A percentile compares a stretch with the other conserved stretches of the same genome.
These are phyloP conservation scores for Takashimella tepidaria DNA, from an alignment of 1,284 basidiomycete genomes.

Conservation along the genomic window DNA sequence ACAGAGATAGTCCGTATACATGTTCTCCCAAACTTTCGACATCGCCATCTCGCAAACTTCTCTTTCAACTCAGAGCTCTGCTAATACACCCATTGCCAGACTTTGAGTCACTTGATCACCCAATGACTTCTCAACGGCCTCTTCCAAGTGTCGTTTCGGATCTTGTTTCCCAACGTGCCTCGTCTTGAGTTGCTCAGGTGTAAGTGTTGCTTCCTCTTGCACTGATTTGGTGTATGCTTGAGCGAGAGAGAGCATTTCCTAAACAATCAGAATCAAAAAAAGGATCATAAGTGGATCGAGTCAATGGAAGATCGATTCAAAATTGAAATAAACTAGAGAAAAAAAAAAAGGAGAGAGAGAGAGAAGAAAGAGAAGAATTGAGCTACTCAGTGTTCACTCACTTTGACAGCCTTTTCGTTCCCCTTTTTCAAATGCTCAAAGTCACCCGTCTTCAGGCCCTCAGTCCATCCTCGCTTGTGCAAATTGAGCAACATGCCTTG, in stretches of 20 bases:
- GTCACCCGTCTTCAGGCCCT: conserved; percentile 83
- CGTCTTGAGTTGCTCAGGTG: conserved; percentile 84
- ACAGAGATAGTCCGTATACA: no score
- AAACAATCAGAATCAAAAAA: no score
- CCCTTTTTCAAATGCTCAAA: conserved; percentile 77
- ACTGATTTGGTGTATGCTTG: conserved; percentile 93
- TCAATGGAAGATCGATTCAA: no score
- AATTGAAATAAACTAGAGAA: conserved; percentile 1
- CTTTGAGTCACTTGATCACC: conserved; percentile 93
- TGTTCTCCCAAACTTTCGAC: no score
- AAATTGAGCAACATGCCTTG: conserved; percentile 98
- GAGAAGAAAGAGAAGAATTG: not conserved
- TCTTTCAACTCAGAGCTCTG: conserved; percentile 60
- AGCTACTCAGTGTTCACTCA: conserved; percentile 42
- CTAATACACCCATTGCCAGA: conserved; percentile 82
- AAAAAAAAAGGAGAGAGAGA: not conserved
- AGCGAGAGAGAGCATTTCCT: conserved; percentile 89
- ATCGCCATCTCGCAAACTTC: no score
- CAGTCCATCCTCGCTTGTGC: conserved; percentile 96
- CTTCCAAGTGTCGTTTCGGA: conserved; percentile 92
- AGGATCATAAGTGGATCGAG: conserved; percentile 6
- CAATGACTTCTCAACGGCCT: conserved; percentile 94
- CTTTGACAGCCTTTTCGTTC: conserved; percentile 90
- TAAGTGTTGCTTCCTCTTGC: conserved; percentile 88
- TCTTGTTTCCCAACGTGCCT: conserved; percentile 97